Evolutionary conservation across 2,329 filamentous ascomycete species (phyloP).

Genomic region (Talaromyces albobiverticillius): DNA sequence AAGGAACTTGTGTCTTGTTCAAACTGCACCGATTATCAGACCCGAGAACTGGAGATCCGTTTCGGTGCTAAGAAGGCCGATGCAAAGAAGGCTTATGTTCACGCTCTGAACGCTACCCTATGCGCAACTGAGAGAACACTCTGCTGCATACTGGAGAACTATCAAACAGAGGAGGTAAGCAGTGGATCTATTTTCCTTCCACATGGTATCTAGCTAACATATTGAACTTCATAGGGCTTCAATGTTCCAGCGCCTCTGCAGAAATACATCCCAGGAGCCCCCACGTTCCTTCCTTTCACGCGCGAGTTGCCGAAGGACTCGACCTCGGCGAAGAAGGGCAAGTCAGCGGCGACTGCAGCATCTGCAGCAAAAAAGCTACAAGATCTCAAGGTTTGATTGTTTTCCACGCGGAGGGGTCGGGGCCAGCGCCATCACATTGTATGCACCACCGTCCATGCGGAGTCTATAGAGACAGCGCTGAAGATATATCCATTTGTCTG

Average conservation of each 20-base stretch:
- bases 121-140: slow-evolving; percentile 89
- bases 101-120: slow-evolving; percentile 85
- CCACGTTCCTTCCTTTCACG: slow-evolving; percentile 83
- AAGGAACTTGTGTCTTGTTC: slow-evolving; percentile 97
- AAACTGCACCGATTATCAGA: slow-evolving; percentile 98
- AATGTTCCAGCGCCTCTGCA: slow-evolving; percentile 77
- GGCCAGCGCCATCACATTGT: too few species aligned
- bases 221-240: slow-evolving; percentile 56
- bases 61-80: slow-evolving; percentile 84
- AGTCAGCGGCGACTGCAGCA: slow-evolving; percentile 27
- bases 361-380: slow-evolving; percentile 41
- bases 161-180: slow-evolving; percentile 79
- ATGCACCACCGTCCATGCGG: too few species aligned
- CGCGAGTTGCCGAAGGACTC: slow-evolving; percentile 80
- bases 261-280: slow-evolving; percentile 85
- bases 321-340: slow-evolving; percentile 58
- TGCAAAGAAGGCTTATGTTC: slow-evolving; percentile 87
- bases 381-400: slow-evolving; percentile 36
- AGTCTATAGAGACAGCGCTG: too few species aligned
- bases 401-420: not conserved
- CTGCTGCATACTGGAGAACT: slow-evolving; percentile 95
- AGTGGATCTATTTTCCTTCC: not conserved
- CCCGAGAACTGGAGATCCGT: slow-evolving; percentile 86
- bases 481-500: not conserved
- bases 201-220: not conserved